A percentile compares a stretch with the other conserved stretches of the same genome.
These are phyloP conservation scores for Monocercomonoides exilis DNA, from an alignment of 78 protist genomes.

Conservation along the genomic window DNA sequence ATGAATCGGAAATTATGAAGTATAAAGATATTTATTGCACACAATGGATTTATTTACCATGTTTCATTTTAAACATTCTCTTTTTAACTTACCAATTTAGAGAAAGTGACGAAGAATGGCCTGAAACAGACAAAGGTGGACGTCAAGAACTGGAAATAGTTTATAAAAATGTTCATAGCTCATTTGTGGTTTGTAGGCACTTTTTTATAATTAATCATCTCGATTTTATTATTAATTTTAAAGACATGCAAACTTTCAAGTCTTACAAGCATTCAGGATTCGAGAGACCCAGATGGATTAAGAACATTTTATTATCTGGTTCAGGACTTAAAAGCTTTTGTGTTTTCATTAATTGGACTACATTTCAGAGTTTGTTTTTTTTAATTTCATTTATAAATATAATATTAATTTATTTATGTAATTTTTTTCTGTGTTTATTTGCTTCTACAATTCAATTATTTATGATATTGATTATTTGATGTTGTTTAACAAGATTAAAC, in stretches of 20 bases:
- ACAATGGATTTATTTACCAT: neutral
- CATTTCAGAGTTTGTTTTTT: slow-evolving; percentile 79
- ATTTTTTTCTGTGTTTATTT: neutral
- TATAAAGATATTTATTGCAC: neutral
- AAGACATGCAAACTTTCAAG: slow-evolving; percentile 77
- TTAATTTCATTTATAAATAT: neutral
- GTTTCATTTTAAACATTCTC: neutral
- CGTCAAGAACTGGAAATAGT: slow-evolving; percentile 83
- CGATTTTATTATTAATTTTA: neutral
- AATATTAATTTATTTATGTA: neutral
- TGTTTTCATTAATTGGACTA: slow-evolving; percentile 75
- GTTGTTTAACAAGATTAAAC: too few species aligned
- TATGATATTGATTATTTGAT: neutral
- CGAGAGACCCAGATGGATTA: slow-evolving; percentile 91
- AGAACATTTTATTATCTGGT: slow-evolving; percentile 82
- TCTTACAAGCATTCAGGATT: slow-evolving; percentile 60
- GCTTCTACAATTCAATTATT: neutral
- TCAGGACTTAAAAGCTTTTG: slow-evolving; percentile 85
- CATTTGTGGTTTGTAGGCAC: slow-evolving; percentile 46
- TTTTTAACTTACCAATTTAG: neutral
- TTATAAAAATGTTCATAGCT: slow-evolving; percentile 73
- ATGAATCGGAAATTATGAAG: slow-evolving; percentile 76
- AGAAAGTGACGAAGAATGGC: slow-evolving; percentile 90
- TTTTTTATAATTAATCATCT: too few species aligned
- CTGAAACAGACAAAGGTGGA: slow-evolving; percentile 82